Base-by-base conservation (phyloP, 2,329 filamentous ascomycete genomes). In the Ophiostoma piceae region DNA sequence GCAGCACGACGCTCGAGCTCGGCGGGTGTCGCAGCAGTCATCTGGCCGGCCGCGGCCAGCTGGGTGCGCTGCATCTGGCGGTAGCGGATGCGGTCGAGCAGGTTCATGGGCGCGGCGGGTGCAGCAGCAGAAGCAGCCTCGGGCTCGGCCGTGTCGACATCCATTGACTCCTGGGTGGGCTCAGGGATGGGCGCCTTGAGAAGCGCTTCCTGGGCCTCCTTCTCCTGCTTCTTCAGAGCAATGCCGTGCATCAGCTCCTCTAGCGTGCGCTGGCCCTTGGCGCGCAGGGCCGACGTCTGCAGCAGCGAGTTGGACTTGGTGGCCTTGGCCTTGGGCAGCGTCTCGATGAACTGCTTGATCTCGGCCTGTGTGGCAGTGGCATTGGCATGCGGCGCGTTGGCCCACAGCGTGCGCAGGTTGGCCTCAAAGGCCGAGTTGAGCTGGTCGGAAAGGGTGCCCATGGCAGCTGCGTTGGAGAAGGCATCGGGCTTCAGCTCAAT, bases 61-160 rank as follows among this genome's bases (percentile, higher is more conserved):
- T 85, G 77, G 9, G 71, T 37, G 0, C 73, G 72, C 77, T 85
- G 82, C 74, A 84, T 78, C 74, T 91, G 86, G 80, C 94, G 94
- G 69, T 85, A 83, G 73, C 90, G 88, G 73, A 96, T 86, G 67
- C 91, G 89, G 77, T 94, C 91, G 70, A 95, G 83, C 32, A 96
- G 85, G 68, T 86, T 87, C 81, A 90, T 88, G 79, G 88, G 69
- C 0, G 66, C 6, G 1, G 47, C 54, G 5, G 66, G 60, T n/a
- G 69, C 47, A 32, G 64, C 67, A 3, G 51, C 7, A 3, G 29
- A 0, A 1, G 57, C 5, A 35, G 69, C 32, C 22, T 57, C 69
- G 4, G 64, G 8, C 1, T 14, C 5, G 0, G 47, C 9, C 7
- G 16, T 39, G 62, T 71, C 70, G 29, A 71, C 66, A 3, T 71